Evolutionary conservation across 2,329 filamentous ascomycete genomes (phyloP).

Genomic region (Exophiala sp.): DNA sequence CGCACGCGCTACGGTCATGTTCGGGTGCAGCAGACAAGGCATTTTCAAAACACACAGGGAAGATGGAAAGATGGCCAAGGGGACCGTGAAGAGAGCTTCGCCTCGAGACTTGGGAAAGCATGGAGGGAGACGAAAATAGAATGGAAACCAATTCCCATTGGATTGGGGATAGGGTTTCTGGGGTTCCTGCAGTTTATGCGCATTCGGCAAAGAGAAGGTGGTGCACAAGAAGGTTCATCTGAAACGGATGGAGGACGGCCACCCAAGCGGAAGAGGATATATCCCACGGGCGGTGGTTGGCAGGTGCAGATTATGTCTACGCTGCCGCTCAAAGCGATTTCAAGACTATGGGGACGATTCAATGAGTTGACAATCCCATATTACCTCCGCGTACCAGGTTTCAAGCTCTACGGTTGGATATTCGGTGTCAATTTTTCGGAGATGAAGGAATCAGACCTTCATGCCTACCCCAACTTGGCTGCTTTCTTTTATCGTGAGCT

Average conservation of each 20-base stretch:
- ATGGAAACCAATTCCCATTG: conserved; percentile 88
- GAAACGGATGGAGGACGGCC: conserved; percentile 39
- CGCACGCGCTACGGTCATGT: not conserved
- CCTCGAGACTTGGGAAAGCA: conserved; percentile 52
- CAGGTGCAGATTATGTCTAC: conserved; percentile 92
- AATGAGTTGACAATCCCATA: conserved; percentile 86
- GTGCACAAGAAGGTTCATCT: conserved; percentile 43
- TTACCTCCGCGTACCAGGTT: conserved; percentile 79
- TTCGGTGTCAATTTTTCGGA: conserved; percentile 90
- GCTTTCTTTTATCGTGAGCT: conserved; percentile 95
- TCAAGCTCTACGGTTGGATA: conserved; percentile 82
- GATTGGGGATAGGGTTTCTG: conserved; percentile 76
- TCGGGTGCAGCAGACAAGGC: conserved; percentile 16
- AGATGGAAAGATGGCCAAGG: conserved; percentile 38
- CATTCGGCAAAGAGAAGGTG: conserved; percentile 46
- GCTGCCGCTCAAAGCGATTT: conserved; percentile 82
- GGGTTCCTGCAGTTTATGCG: conserved; percentile 80
- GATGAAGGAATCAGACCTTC: conserved; percentile 80
- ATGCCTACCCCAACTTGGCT: conserved; percentile 83
- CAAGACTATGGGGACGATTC: conserved; percentile 81
- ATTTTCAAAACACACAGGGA: conserved; percentile 39
- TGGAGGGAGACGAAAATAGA: conserved; percentile 62
- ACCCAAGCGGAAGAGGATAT: conserved; percentile 56
- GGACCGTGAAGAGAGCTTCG: conserved; percentile 50
- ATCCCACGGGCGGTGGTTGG: conserved; percentile 76